Evolutionary conservation across 2,329 filamentous ascomycete species (phyloP).

Genomic region (Microcera coccophila): DNA sequence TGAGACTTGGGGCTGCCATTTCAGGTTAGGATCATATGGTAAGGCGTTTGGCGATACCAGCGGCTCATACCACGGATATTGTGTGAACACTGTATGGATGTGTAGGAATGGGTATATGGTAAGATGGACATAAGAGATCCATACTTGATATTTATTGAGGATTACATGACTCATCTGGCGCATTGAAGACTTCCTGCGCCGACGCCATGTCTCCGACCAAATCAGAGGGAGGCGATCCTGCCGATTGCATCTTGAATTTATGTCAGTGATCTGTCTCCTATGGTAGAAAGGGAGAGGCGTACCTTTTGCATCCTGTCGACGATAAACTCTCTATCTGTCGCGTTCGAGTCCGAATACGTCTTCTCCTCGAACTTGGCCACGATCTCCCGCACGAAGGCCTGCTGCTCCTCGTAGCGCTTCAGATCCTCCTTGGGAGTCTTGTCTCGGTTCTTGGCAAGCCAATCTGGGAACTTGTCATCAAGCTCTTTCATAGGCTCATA

Average conservation of each 20-base stretch:
- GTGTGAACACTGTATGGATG: constrained; percentile 22
- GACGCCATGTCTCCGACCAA: constrained; percentile 86
- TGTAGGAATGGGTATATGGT: constrained; percentile 27
- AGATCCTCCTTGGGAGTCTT: constrained; percentile 67
- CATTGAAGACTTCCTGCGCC: constrained; percentile 66
- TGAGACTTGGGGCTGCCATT: constrained; percentile 15
- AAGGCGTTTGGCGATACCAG: constrained; percentile 21
- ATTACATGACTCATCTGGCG: constrained; percentile 59
- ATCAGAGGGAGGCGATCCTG: constrained; percentile 84
- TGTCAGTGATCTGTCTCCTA: constrained; percentile 3
- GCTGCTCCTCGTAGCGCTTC: constrained; percentile 77
- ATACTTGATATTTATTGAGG: constrained; percentile 47
- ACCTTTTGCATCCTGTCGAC: constrained; percentile 98
- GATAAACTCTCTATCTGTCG: constrained; percentile 82
- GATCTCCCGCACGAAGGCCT: constrained; percentile 76
- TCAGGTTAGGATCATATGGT: constrained; percentile 10
- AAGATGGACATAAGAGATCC: constrained; percentile 19
- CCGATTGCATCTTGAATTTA: constrained; percentile 88
- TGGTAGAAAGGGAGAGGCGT: constrained; percentile 26
- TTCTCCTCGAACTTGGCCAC: constrained; percentile 81
- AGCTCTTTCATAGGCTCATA: constrained; percentile 99
- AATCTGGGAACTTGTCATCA: constrained; percentile 83
- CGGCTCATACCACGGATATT: constrained; percentile 7
- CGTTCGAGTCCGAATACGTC: constrained; percentile 76
- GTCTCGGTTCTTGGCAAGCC: constrained; percentile 74